A percentile compares a stretch with the other conserved stretches of the same genome.
These are phyloP conservation scores for Diaporthe sp. DNA, from an alignment of 2,329 filamentous ascomycete species.

Conservation along the genomic window DNA sequence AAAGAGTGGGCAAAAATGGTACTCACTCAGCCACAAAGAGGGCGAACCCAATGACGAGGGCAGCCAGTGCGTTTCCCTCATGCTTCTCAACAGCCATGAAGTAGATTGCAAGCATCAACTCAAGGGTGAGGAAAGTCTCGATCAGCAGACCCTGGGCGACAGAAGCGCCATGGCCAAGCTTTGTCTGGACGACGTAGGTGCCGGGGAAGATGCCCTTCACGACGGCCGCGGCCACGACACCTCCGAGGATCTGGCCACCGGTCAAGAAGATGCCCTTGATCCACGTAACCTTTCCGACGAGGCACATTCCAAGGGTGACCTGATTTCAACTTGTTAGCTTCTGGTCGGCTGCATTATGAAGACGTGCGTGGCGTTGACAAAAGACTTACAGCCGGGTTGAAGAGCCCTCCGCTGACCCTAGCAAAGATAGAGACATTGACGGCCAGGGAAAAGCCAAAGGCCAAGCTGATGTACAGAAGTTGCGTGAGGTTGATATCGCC, in stretches of 20 bases:
- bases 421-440: conserved; percentile 42
- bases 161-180: conserved; percentile 58
- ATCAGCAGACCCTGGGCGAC: conserved; percentile 65
- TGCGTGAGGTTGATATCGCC: conserved; percentile 44
- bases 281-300: conserved; percentile 59
- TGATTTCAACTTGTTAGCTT: background rate
- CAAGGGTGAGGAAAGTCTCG: conserved; percentile 65
- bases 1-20: background rate
- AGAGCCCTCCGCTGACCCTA: conserved; percentile 39
- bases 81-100: conserved; percentile 74
- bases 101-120: conserved; percentile 66
- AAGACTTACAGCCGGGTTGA: conserved; percentile 41
- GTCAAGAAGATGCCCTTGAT: conserved; percentile 55
- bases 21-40: conserved; percentile 34
- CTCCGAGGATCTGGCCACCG: conserved; percentile 42
- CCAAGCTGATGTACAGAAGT: conserved; percentile 46
- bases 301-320: conserved; percentile 60
- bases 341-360: background rate
- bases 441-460: conserved; percentile 39
- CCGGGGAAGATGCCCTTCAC: conserved; percentile 54
- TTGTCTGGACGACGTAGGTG: conserved; percentile 60
- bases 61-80: conserved; percentile 64
- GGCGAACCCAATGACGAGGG: conserved; percentile 39
- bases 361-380: background rate
- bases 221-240: conserved; percentile 58